These are phyloP conservation scores for Grifola frondosa DNA, from an alignment of 1,284 basidiomycete genomes.

Conservation along the genomic window DNA sequence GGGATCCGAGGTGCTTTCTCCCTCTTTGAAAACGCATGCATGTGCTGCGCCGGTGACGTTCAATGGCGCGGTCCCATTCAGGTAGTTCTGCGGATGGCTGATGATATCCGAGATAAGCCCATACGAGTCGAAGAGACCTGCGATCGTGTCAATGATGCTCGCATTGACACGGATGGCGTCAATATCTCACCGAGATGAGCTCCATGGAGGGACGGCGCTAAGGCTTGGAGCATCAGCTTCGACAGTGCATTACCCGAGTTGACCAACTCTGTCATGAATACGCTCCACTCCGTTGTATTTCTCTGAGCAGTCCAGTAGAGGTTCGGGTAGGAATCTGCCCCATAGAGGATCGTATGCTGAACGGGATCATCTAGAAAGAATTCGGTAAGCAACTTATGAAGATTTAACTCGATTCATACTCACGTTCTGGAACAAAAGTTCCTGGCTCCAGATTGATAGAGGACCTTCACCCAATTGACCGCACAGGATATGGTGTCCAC, in stretches of 20 bases:
- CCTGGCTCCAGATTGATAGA: slow-evolving; percentile 43
- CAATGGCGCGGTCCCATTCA: slow-evolving; percentile 58
- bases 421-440: slow-evolving; percentile 51
- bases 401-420: slow-evolving; percentile 23
- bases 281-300: slow-evolving; percentile 42
- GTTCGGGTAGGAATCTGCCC: slow-evolving; percentile 35
- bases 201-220: slow-evolving; percentile 33
- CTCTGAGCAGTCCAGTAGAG: slow-evolving; percentile 34
- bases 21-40: slow-evolving; percentile 43
- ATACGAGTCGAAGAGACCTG: slow-evolving; percentile 55
- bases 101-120: slow-evolving; percentile 55
- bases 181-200: slow-evolving; percentile 36
- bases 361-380: slow-evolving; percentile 33
- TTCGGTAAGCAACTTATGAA: background rate
- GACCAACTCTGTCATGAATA: slow-evolving; percentile 38
- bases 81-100: slow-evolving; percentile 44
- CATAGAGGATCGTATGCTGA: slow-evolving; percentile 35
- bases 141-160: slow-evolving; percentile 13
- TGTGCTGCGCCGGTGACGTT: slow-evolving; percentile 52
- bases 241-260: slow-evolving; percentile 36
- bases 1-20: slow-evolving; percentile 31
- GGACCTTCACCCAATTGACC: slow-evolving; percentile 38
- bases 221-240: slow-evolving; percentile 31
- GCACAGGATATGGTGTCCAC: slow-evolving; percentile 43
- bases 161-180: background rate